Evolutionary conservation across 2,329 filamentous ascomycete species (phyloP), one percentile per base, ranked within the genome.

Genomic region (Teratosphaeria pseudoeucalypti): DNA sequence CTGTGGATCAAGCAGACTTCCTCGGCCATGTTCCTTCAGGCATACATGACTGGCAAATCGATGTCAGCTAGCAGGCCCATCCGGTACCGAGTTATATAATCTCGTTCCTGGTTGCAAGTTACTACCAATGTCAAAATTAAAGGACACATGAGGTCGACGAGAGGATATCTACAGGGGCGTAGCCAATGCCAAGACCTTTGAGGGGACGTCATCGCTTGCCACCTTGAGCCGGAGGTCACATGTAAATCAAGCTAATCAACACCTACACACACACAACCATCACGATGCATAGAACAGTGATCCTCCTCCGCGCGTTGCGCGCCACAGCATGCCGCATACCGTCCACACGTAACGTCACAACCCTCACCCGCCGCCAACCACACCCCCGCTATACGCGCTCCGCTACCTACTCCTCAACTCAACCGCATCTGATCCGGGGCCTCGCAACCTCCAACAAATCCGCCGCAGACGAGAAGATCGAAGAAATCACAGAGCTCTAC

Each of bases 401-500:
- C 11, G 43, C 43, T 9, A 49, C 43, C 16, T 49, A 49, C 10
- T n/a, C 43, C 9, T 49, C 43, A 49, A n/a, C 19, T 4, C 43
- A 49, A 11, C 43, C 43, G n/a, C 43, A 49, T 23, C 43, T 49
- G 19, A 49, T 49, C 43, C 43, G 43, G 3, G 34, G 53, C 26
- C 53, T 55, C 14, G 34, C 53, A 2, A 32, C 61, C 23, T 60
- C 59, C 55, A 61, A 60, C 54, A 72, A 72, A 58, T 68, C 67
- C 5, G 49, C 62, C 5, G 73, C 71, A 10, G 72, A 76, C 58
- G 70, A 72, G 58, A 71, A 70, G 53, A 74, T 76, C 58, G 74
- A 76, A 49, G 72, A 75, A 52, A 73, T 76, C 56, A 73, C 71
- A n/a, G 74, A 76, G 60, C 66, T 75, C 39, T 76, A 71, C 61